Conservation (phyloP, 2,329 filamentous ascomycete genomes). For the Diaporthe citri region DNA sequence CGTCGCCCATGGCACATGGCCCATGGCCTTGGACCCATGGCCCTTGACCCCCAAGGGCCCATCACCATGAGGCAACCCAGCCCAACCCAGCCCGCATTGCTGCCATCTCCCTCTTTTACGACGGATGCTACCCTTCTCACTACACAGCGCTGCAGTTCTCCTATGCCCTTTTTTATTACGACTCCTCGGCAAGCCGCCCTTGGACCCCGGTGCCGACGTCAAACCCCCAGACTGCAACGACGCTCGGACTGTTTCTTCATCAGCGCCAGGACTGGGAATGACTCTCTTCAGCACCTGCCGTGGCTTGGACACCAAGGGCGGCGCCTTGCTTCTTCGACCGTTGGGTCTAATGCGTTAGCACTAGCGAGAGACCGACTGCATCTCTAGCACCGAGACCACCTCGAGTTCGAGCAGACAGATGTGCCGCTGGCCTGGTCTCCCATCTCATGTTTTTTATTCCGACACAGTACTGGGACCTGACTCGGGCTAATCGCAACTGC, state of each 20-base stretch:
- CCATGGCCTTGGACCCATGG: not conserved
- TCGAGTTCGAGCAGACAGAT: not conserved
- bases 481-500: slow-evolving; percentile 21
- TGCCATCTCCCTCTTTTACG: slow-evolving; percentile 15
- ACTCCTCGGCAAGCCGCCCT: not conserved
- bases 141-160: not conserved
- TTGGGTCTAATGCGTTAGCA: not conserved
- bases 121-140: slow-evolving; percentile 12
- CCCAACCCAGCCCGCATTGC: slow-evolving; percentile 20
- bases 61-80: slow-evolving; percentile 4
- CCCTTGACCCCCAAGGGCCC: not conserved
- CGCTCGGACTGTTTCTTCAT: slow-evolving; percentile 26
- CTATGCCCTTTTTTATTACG: not conserved
- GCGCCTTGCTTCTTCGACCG: slow-evolving; percentile 21
- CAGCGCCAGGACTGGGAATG: slow-evolving; percentile 20
- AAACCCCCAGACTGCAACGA: not conserved
- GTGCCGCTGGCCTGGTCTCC: slow-evolving; percentile 3
- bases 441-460: slow-evolving; percentile 27
- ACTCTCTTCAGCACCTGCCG: slow-evolving; percentile 21
- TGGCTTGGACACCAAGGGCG: slow-evolving; percentile 12
- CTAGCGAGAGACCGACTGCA: not conserved
- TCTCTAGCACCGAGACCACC: not conserved
- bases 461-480: slow-evolving; percentile 10
- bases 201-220: not conserved
- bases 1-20: not conserved